Percentiles rank a stretch among this genome's conserved stretches.
These are phyloP conservation scores for Nakazawaea ishiwadae DNA, from an alignment of 805 yeast species.

Conservation along the genomic window DNA sequence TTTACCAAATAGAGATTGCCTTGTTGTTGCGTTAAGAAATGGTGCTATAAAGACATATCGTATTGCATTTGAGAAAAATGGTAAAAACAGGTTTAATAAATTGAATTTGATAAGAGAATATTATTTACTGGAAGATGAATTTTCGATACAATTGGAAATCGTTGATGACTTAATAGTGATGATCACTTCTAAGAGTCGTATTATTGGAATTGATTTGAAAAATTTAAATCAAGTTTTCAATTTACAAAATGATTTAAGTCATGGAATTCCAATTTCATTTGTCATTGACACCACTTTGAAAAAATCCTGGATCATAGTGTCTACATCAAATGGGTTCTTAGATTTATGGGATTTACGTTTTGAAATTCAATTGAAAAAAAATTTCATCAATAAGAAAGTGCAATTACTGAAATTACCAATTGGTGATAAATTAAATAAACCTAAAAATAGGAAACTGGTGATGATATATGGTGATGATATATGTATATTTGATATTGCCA, in stretches of 20 bases:
- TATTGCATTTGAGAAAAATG: constrained; percentile 25
- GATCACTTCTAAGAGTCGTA: constrained; percentile 47
- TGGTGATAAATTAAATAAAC: constrained; percentile 24
- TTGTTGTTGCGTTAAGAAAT: constrained; percentile 49
- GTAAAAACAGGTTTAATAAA: constrained; percentile 18
- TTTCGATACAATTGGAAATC: constrained; percentile 40
- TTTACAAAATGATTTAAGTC: constrained; percentile 51
- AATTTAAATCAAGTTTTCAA: constrained; percentile 38
- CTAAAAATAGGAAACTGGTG: constrained; percentile 37
- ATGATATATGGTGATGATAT: constrained; percentile 63
- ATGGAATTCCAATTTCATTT: constrained; percentile 65
- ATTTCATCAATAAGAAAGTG: constrained; percentile 44
- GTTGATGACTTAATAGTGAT: constrained; percentile 37
- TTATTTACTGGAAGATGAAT: constrained; percentile 26
- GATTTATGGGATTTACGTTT: constrained; percentile 83
- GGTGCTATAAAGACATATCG: constrained; percentile 40
- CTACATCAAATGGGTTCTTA: constrained; percentile 70
- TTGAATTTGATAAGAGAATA: constrained; percentile 34
- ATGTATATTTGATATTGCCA: constrained; percentile 72
- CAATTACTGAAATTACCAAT: constrained; percentile 41
- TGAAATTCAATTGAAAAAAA: constrained; percentile 50
- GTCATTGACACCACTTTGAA: constrained; percentile 45
- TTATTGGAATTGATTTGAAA: constrained; percentile 55
- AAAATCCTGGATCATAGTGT: constrained; percentile 63
- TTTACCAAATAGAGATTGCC: constrained; percentile 49